These are phyloP conservation scores for Leishmania tarentolae DNA, from an alignment of 208 protist genomes.

Conservation along the genomic window DNA sequence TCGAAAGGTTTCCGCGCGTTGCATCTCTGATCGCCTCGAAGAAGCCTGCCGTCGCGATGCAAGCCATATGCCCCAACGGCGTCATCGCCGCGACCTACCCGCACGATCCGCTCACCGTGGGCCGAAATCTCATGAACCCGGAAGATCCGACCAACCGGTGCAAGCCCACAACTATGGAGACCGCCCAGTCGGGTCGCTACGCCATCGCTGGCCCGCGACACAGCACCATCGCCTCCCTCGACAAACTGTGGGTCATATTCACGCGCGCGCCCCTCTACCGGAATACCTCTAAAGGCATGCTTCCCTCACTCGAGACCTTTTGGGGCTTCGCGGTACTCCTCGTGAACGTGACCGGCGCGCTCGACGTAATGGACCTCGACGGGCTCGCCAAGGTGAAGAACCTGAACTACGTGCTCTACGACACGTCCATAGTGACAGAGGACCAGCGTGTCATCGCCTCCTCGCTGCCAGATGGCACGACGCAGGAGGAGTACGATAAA, in stretches of 20 bases:
- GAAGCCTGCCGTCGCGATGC: slow-evolving; percentile 15
- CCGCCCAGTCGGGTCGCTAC: slow-evolving; percentile 24
- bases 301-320: slow-evolving; percentile 36
- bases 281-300: not conserved
- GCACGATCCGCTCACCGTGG: not conserved
- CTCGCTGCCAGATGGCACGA: slow-evolving; percentile 20
- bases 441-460: slow-evolving; percentile 10
- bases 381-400: not conserved
- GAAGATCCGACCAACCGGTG: slow-evolving; percentile 3
- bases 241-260: slow-evolving; percentile 37
- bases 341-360: slow-evolving; percentile 44
- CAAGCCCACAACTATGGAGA: slow-evolving; percentile 25
- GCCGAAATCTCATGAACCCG: slow-evolving; percentile 28
- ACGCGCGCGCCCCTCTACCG: slow-evolving; percentile 60
- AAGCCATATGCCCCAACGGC: slow-evolving; percentile 58
- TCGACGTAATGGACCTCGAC: slow-evolving; percentile 31
- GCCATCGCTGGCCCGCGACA: slow-evolving; percentile 37
- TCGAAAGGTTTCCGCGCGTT: not conserved
- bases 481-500: slow-evolving; percentile 14
- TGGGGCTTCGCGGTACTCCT: slow-evolving; percentile 66
- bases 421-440: not conserved
- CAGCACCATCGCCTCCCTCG: slow-evolving; percentile 8
- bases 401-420: slow-evolving; percentile 55
- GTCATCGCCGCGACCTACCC: slow-evolving; percentile 50
- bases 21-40: slow-evolving; percentile 10